These are phyloP conservation scores for Trypanosoma grayi DNA, from an alignment of 208 protist genomes.

Conservation along the genomic window DNA sequence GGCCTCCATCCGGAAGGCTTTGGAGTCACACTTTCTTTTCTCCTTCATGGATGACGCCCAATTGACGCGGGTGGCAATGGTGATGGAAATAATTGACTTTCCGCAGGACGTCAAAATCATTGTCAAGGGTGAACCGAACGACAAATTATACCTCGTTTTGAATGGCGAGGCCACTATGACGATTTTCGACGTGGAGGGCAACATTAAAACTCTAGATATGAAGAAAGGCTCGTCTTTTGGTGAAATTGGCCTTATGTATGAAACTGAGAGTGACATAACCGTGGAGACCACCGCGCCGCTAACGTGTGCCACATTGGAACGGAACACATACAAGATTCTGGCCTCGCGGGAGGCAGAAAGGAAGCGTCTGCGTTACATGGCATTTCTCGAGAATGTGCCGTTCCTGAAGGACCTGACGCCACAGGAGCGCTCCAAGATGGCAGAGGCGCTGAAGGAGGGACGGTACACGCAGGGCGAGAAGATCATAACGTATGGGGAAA, in stretches of 20 bases:
- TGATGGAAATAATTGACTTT: slow-evolving; percentile 55
- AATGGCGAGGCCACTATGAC: slow-evolving; percentile 46
- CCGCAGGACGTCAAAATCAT: slow-evolving; percentile 30
- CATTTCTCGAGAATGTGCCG: slow-evolving; percentile 44
- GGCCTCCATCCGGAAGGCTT: slow-evolving; percentile 40
- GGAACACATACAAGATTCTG: slow-evolving; percentile 71
- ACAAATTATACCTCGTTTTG: slow-evolving; percentile 69
- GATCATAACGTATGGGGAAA: slow-evolving; percentile 51
- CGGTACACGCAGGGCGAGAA: slow-evolving; percentile 44
- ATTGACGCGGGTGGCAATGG: slow-evolving; percentile 45
- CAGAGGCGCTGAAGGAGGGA: slow-evolving; percentile 59
- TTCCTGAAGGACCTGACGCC: slow-evolving; percentile 33
- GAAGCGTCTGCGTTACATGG: slow-evolving; percentile 47
- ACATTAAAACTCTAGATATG: slow-evolving; percentile 22
- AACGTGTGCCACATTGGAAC: slow-evolving; percentile 59
- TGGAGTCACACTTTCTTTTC: slow-evolving; percentile 74
- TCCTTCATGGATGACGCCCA: slow-evolving; percentile 67
- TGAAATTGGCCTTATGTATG: slow-evolving; percentile 65
- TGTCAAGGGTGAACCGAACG: slow-evolving; percentile 33
- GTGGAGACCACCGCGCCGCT: slow-evolving; percentile 33
- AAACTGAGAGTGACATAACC: slow-evolving; percentile 26
- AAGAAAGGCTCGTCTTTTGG: slow-evolving; percentile 42
- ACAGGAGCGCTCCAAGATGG: slow-evolving; percentile 40
- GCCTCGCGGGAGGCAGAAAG: slow-evolving; percentile 51
- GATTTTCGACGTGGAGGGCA: slow-evolving; percentile 6